Conservation (phyloP, 2,329 filamentous ascomycete species). For the Verticillium alfalfae region DNA sequence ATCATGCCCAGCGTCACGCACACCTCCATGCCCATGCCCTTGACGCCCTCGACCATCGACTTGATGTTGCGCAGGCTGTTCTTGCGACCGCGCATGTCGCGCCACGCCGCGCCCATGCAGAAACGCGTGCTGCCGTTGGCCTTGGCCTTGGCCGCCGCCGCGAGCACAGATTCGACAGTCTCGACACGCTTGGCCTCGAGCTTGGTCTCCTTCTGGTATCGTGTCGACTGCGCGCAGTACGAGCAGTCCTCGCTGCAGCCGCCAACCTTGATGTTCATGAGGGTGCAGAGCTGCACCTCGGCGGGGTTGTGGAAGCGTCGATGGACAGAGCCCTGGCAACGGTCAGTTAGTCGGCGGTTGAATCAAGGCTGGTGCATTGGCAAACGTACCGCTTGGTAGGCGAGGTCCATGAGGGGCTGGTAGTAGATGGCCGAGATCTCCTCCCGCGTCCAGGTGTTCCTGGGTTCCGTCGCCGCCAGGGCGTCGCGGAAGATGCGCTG, state of each 20-base stretch:
- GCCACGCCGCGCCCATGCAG: slow-evolving; percentile 93
- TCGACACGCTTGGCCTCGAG: slow-evolving; percentile 76
- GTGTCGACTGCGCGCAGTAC: slow-evolving; percentile 86
- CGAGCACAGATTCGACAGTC: slow-evolving; percentile 74
- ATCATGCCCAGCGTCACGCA: slow-evolving; percentile 97
- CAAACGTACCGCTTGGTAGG: slow-evolving; percentile 59
- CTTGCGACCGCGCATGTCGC: slow-evolving; percentile 89
- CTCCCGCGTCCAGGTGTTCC: slow-evolving; percentile 74
- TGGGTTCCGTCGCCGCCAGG: slow-evolving; percentile 52
- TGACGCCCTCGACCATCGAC: slow-evolving; percentile 77
- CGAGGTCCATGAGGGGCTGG: slow-evolving; percentile 73
- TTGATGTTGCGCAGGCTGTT: slow-evolving; percentile 78
- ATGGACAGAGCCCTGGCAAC: slow-evolving; percentile 63
- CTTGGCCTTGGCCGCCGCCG: slow-evolving; percentile 70
- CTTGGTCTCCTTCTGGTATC: slow-evolving; percentile 70
- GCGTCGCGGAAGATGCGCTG: slow-evolving; percentile 40
- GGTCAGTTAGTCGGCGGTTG: neutral
- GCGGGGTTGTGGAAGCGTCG: slow-evolving; percentile 79
- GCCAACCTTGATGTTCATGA: slow-evolving; percentile 96
- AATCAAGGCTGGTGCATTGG: too few relatives aligned
- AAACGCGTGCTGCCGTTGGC: slow-evolving; percentile 84
- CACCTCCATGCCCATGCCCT: slow-evolving; percentile 78
- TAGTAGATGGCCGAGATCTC: slow-evolving; percentile 80
- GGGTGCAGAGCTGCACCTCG: slow-evolving; percentile 84
- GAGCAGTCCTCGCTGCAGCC: slow-evolving; percentile 90